A percentile compares a stretch with the other conserved stretches of the same genome.
Evolutionary conservation across 306 rosid genomes (phyloP).

Genomic region (Malus domestica): DNA sequence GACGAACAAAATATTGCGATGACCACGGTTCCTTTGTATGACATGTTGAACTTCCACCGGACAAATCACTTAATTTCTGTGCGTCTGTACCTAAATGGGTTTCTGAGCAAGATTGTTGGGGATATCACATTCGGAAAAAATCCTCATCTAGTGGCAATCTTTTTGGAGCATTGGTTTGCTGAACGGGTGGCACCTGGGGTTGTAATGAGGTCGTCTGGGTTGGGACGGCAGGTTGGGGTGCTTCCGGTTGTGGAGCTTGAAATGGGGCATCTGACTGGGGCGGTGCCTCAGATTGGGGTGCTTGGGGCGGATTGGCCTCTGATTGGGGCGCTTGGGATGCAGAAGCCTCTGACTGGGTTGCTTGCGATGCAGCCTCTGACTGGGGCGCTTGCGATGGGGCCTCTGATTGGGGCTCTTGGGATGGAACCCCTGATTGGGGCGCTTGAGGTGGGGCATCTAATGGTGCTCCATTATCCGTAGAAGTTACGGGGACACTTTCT

Average conservation of each 20-base stretch:
- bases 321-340: conserved; percentile 18
- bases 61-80: not conserved
- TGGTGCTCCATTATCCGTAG: conserved; percentile 22
- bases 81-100: not conserved
- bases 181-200: conserved; percentile 30
- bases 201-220: conserved; percentile 17
- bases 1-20: not conserved
- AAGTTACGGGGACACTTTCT: conserved; percentile 27
- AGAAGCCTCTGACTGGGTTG: conserved; percentile 24
- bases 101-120: not conserved
- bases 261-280: conserved; percentile 5
- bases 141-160: conserved; percentile 14
- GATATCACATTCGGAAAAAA: conserved; percentile 22
- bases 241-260: not conserved
- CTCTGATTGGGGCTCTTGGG: not conserved
- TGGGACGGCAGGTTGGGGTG: not conserved
- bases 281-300: conserved; percentile 26
- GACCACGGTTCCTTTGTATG: not conserved
- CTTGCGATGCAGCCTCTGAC: not conserved
- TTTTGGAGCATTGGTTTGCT: conserved; percentile 15
- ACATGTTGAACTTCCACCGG: not conserved
- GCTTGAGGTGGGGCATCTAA: conserved; percentile 35
- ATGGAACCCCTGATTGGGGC: not conserved
- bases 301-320: not conserved
- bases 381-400: conserved; percentile 8